Base-by-base conservation (phyloP, 805 yeast genomes). In the Brettanomyces sp. region DNA sequence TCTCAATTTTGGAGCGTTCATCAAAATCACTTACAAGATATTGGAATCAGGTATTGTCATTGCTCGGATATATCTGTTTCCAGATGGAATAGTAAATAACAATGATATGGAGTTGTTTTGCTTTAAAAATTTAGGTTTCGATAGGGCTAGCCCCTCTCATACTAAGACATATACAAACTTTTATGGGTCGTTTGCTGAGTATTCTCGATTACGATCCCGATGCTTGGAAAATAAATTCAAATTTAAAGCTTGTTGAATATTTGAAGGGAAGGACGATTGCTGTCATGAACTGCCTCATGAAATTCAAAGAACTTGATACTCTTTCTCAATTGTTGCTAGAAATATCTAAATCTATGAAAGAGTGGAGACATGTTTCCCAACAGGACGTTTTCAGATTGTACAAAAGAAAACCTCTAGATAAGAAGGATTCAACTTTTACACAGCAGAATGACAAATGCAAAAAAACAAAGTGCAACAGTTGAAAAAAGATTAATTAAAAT, bases 61-160 rank as follows among this genome's bases (percentile, higher is more conserved):
- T 45, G 47, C 77, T 1, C 62, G 85, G 48, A 51, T 80, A 0
- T 80, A 78, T 49, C 56, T 64, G 1, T 52, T 80, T 1, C 79
- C 82, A 0, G 47, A 52, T 8, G 84, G 79, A 58, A 52, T 67
- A 1, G 51, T 53, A 0, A 70, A 72, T 0, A 50, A 60, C 3
- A 47, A 66, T 11, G 54, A 50, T 28, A 28, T 28, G 32, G 11
- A 7, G 11, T 28, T 28, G 32, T 28, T 28, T 9, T 28, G 32
- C 11, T 28, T 9, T 7, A 28, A 9, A 28, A 60, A 51, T 43
- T 47, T 52, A 18, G 54, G 69, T 36, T 63, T 67, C n/a, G 69
- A 68, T 18, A 62, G 59, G 36, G 41, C 61, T 2, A n/a, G 43
- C 1, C 36, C 57, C 0, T 66, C 70, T 68, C 69, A 70, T 50